These are phyloP conservation scores for Lichtheimia corymbifera DNA, from an alignment of 371 early-diverging fungal species.

Conservation along the genomic window DNA sequence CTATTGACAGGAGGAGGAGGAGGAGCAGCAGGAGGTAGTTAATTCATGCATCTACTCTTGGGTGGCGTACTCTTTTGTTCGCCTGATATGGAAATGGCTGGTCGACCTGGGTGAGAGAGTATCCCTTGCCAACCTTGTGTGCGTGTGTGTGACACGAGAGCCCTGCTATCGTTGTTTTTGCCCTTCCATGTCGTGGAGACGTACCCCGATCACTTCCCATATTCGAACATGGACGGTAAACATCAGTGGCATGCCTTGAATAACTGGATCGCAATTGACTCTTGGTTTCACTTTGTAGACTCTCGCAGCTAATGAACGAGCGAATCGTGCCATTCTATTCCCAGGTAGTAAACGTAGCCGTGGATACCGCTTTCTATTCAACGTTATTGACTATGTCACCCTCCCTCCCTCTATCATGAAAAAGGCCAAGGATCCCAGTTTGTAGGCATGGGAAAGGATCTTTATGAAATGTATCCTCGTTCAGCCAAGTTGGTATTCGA, in stretches of 20 bases:
- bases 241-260: background rate
- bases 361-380: background rate
- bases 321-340: constrained; percentile 56
- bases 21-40: background rate
- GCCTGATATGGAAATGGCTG: constrained; percentile 19
- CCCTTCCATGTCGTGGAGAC: constrained; percentile 1
- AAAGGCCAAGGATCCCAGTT: constrained; percentile 86
- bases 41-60: too few relatives aligned
- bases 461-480: constrained; percentile 71
- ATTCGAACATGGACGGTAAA: constrained; percentile 18
- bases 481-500: constrained; percentile 84
- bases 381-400: background rate
- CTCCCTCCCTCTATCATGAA: too few relatives aligned
- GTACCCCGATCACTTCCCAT: background rate
- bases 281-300: constrained; percentile 25
- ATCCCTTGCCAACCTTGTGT: background rate
- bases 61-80: constrained; percentile 22
- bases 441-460: constrained; percentile 92
- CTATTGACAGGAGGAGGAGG: too few relatives aligned
- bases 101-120: background rate
- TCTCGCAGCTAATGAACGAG: constrained; percentile 52
- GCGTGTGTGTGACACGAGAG: background rate
- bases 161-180: background rate
- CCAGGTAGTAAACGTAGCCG: constrained; percentile 45
- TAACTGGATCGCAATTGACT: background rate